Conservation (phyloP, 352 stramenopile genomes). For the Peronospora belbahrii region DNA sequence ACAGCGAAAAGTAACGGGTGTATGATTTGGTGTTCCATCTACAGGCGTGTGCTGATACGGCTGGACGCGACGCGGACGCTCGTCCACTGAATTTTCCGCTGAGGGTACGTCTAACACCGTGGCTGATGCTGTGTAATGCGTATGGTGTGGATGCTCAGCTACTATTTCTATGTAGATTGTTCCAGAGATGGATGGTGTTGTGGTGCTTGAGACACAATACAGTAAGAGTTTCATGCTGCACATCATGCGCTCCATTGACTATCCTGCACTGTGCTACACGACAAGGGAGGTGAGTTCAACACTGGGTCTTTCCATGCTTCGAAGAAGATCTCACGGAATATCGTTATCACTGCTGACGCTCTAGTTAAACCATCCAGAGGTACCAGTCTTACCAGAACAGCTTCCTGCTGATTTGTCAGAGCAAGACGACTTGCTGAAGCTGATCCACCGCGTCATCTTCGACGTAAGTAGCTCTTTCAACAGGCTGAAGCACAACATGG, state of each 20-base stretch:
- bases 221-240: conserved; percentile 82
- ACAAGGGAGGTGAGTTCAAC: conserved; percentile 50
- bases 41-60: conserved; percentile 69
- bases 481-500: no score
- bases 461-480: conserved; percentile 62
- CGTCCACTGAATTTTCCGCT: conserved; percentile 79
- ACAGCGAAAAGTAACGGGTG: background rate
- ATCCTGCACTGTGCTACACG: conserved; percentile 59
- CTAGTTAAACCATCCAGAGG: conserved; percentile 72
- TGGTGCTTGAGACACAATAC: conserved; percentile 72
- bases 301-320: background rate
- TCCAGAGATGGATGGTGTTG: conserved; percentile 66
- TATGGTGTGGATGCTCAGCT: background rate
- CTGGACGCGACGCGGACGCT: conserved; percentile 43
- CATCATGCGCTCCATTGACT: conserved; percentile 85
- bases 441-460: conserved; percentile 76
- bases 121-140: no score
- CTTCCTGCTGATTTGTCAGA: conserved; percentile 50
- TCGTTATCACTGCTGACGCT: background rate
- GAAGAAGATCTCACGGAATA: background rate
- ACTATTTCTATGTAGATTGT: conserved; percentile 44
- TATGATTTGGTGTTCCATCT: background rate
- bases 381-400: conserved; percentile 58
- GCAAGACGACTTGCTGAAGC: conserved; percentile 59
- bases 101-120: conserved; percentile 22